Conservation (phyloP, 495 filamentous ascomycete species). For the Lasiosphaeria hispida region DNA sequence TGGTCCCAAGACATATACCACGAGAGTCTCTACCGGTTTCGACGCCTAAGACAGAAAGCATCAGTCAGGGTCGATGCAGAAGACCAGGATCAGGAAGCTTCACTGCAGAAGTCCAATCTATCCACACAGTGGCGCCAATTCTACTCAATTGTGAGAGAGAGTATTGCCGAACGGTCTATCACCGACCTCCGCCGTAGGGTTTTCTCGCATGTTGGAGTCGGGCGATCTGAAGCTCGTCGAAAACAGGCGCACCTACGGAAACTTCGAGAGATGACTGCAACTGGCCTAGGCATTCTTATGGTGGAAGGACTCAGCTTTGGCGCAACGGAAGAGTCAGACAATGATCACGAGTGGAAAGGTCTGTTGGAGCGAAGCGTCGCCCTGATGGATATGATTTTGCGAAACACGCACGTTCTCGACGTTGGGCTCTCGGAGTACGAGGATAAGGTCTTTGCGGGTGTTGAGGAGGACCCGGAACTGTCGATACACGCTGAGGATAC, state of each 20-base stretch:
- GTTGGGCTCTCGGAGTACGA: slow-evolving; percentile 67
- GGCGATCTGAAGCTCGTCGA: slow-evolving; percentile 63
- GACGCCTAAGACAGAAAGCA: slow-evolving; percentile 22
- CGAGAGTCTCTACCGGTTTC: slow-evolving; percentile 52
- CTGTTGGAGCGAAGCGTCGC: slow-evolving; percentile 68
- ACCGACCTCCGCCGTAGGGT: slow-evolving; percentile 58
- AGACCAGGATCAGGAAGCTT: not conserved
- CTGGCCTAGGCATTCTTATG: slow-evolving; percentile 80
- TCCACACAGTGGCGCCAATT: slow-evolving; percentile 68
- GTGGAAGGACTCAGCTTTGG: slow-evolving; percentile 71
- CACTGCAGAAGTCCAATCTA: slow-evolving; percentile 22
- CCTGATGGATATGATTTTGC: slow-evolving; percentile 77
- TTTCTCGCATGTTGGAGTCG: slow-evolving; percentile 67
- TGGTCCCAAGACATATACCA: slow-evolving; percentile 62
- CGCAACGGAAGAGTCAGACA: slow-evolving; percentile 41
- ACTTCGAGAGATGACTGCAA: slow-evolving; percentile 75
- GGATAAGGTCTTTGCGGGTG: slow-evolving; percentile 61
- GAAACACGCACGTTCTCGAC: slow-evolving; percentile 53
- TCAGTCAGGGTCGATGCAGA: slow-evolving; percentile 4
- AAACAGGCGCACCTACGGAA: slow-evolving; percentile 66
- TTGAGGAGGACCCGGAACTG: slow-evolving; percentile 59
- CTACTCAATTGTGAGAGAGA: slow-evolving; percentile 73
- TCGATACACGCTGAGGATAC: slow-evolving; percentile 40
- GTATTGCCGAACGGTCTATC: slow-evolving; percentile 61
- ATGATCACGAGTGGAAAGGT: slow-evolving; percentile 65